Evolutionary conservation across 2,329 filamentous ascomycete genomes (phyloP).

Genomic region (Aspergillus costaricaensis): DNA sequence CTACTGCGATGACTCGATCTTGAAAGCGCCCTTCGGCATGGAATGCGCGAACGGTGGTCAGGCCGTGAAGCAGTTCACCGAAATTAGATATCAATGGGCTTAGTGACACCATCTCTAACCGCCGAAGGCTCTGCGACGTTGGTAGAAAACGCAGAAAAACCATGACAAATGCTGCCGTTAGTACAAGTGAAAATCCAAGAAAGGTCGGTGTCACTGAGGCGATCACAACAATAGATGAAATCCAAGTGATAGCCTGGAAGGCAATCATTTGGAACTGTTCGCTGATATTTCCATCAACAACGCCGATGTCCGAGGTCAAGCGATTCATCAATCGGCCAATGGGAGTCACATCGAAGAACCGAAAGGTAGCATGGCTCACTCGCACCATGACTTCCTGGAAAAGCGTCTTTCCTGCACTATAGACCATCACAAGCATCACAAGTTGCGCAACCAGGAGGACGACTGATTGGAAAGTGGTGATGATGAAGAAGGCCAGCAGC

Average conservation of each 20-base stretch:
- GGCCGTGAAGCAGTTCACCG: conserved; percentile 78
- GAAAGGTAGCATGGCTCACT: conserved; percentile 79
- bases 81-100: conserved; percentile 92
- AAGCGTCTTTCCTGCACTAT: conserved; percentile 72
- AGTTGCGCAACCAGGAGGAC: conserved; percentile 64
- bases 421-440: conserved; percentile 74
- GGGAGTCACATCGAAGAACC: conserved; percentile 88
- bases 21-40: conserved; percentile 78
- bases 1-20: conserved; percentile 73
- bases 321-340: conserved; percentile 90
- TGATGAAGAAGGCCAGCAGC: conserved; percentile 68
- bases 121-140: conserved; percentile 76
- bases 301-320: conserved; percentile 85
- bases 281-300: conserved; percentile 83
- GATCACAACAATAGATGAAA: conserved; percentile 74
- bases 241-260: conserved; percentile 70
- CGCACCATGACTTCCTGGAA: conserved; percentile 72
- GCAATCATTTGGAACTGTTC: conserved; percentile 70
- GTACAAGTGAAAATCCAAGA: conserved; percentile 67
- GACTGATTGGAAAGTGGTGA: conserved; percentile 64
- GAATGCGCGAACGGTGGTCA: conserved; percentile 85
- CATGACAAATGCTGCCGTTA: conserved; percentile 69
- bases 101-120: conserved; percentile 86
- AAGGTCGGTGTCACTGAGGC: conserved; percentile 76
- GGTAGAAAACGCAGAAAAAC: conserved; percentile 79